Conservation (phyloP, 1,284 basidiomycete species). For the Boletellus sp. region DNA sequence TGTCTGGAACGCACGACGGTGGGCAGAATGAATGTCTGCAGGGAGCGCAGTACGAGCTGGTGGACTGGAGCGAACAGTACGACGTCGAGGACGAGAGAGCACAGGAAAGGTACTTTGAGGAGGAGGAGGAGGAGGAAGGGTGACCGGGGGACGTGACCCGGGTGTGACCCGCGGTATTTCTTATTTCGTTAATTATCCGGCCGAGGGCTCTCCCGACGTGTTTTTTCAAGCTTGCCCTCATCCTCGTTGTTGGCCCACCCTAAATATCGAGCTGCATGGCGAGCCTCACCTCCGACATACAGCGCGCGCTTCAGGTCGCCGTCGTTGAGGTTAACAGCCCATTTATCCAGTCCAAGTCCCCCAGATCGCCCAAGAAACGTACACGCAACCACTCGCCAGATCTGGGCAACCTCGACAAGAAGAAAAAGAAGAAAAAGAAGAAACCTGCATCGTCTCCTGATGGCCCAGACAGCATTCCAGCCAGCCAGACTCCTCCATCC, state of each 20-base stretch:
- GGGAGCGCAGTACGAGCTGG: slow-evolving; percentile 66
- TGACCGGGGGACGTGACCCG: slow-evolving; percentile 15
- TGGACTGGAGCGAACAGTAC: slow-evolving; percentile 75
- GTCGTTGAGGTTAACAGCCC: slow-evolving; percentile 41
- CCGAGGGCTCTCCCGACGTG: too few species aligned
- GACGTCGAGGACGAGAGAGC: slow-evolving; percentile 60
- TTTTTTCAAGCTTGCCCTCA: slow-evolving; percentile 37
- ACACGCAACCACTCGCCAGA: slow-evolving; percentile 17
- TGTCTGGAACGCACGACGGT: background rate
- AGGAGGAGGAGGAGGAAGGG: slow-evolving; percentile 66
- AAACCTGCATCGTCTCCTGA: slow-evolving; percentile 10
- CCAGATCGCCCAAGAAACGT: slow-evolving; percentile 23
- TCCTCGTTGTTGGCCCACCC: slow-evolving; percentile 35
- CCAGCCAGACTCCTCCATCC: background rate
- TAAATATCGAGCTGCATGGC: slow-evolving; percentile 33
- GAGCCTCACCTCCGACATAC: slow-evolving; percentile 37
- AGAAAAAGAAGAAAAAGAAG: slow-evolving; percentile 19
- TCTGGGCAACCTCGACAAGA: slow-evolving; percentile 21
- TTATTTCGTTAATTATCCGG: slow-evolving; percentile 15
- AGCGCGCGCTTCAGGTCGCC: slow-evolving; percentile 37
- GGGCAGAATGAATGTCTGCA: slow-evolving; percentile 28
- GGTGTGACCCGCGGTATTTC: slow-evolving; percentile 4
- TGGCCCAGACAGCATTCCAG: slow-evolving; percentile 5
- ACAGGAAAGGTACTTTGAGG: slow-evolving; percentile 75
- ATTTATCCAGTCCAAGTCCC: slow-evolving; percentile 33